phyloP scores from a whole-genome alignment of 305 asterid species.

The Fraxinus albicans region DNA sequence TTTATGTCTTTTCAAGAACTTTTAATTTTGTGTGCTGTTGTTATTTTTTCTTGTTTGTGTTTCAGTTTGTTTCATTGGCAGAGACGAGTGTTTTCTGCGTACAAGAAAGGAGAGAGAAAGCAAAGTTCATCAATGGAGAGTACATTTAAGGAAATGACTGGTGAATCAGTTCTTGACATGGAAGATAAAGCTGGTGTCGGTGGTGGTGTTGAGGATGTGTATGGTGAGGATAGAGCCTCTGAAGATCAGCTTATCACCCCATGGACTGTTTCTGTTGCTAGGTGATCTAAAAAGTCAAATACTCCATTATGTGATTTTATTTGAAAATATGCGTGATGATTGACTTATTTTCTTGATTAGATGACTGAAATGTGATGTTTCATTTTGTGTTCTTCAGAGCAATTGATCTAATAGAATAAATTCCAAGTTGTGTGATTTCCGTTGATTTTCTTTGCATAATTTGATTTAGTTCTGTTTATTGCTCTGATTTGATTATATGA shows the following conservation, averaged over 20 bases:
- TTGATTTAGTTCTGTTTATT: neutral
- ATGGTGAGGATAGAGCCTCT: conserved; percentile 84
- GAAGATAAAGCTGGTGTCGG: conserved; percentile 59
- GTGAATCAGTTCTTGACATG: conserved; percentile 68
- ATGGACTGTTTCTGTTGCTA: conserved; percentile 77
- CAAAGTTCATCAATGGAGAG: conserved; percentile 54
- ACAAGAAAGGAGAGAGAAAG: conserved; percentile 33
- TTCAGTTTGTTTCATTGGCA: conserved; percentile 47
- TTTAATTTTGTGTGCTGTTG: conserved; percentile 23
- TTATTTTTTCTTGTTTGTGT: conserved; percentile 15
- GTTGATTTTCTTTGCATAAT: neutral
- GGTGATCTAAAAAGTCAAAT: conserved; percentile 39
- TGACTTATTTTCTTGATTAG: neutral
- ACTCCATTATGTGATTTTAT: neutral
- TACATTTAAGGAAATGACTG: conserved; percentile 55
- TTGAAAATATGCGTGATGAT: neutral
- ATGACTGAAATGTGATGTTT: neutral
- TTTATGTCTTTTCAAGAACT: neutral
- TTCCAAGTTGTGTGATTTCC: neutral
- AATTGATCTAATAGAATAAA: neutral
- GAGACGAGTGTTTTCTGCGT: conserved; percentile 43
- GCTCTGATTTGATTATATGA: neutral
- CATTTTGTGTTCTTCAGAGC: neutral
- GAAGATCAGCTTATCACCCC: conserved; percentile 82
- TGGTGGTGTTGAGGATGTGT: conserved; percentile 76